Evolutionary conservation across 2,329 filamentous ascomycete genomes (phyloP), one percentile per base, ranked within the genome.

Genomic region (Diaporthe batatas): DNA sequence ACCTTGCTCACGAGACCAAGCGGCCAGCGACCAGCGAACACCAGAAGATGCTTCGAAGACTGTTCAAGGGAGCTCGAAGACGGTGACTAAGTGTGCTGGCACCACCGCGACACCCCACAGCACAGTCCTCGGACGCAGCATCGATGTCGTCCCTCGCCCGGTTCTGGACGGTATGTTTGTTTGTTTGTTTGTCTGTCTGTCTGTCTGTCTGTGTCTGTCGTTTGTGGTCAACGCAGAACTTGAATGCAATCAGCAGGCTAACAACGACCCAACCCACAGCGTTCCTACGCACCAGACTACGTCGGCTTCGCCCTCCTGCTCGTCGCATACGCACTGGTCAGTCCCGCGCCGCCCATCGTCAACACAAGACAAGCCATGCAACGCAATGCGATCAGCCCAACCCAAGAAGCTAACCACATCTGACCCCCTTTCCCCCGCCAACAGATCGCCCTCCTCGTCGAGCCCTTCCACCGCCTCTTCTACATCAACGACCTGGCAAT

Each of bases 401-500:
- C 32, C 23, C 54, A 8, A 36, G 25, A 42, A 23, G n/a, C 47
- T 29, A 29, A 62, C 18, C 36, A 39, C 25, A 16, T 29, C 29
- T 29, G n/a, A n/a, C 7, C 51, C 6, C 3, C 39, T 1, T 12
- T n/a, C 25, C n/a, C n/a, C 4, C 3, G 18, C 34, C 79, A 76
- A 11, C 79, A 94, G 88, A 86, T 94, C 55, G 87, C 91, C 82
- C 84, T 93, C 77, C 86, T 93, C 76, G 88, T 94, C 77, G 91
- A 92, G 74, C 96, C 96, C 0, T 98, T 98, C 81, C 95, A 98
- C 81, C 94, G 94, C 83, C 93, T 98, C 90, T 98, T 99, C 84
- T 93, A 91, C 76, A 89, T 98, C 75, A 93, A 95, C 80, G 94
- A 98, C 80, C 88, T 93, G 32, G 86, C 91, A 65, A 94, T 98